A percentile compares a stretch with the other conserved stretches of the same genome.
Evolutionary conservation across 1,284 basidiomycete genomes (phyloP).

Genomic region (Apiotrichum mycotoxinovorans): DNA sequence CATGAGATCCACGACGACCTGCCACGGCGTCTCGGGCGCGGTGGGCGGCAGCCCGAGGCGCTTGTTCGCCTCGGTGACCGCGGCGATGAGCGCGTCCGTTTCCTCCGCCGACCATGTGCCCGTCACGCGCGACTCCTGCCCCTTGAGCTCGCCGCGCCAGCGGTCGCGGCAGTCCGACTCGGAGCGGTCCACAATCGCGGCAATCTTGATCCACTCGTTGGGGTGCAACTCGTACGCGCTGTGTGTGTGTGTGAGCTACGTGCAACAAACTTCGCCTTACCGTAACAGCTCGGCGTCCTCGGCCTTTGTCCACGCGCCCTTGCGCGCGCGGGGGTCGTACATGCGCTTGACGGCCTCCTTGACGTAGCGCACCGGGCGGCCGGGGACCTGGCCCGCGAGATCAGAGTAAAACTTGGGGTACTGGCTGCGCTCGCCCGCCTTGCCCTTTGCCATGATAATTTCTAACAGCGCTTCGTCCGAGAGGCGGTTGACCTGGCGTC

Average conservation of each 20-base stretch:
- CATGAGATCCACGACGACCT: slow-evolving; percentile 27
- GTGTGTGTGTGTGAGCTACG: neutral
- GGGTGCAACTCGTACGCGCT: slow-evolving; percentile 34
- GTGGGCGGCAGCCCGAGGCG: slow-evolving; percentile 21
- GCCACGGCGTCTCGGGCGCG: slow-evolving; percentile 30
- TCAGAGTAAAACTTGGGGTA: slow-evolving; percentile 40
- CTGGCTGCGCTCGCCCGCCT: slow-evolving; percentile 18
- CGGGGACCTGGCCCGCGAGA: slow-evolving; percentile 33
- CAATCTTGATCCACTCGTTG: slow-evolving; percentile 38
- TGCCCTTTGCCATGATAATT: slow-evolving; percentile 31
- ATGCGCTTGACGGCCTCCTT: slow-evolving; percentile 36
- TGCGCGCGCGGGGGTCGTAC: slow-evolving; percentile 37
- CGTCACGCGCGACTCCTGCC: slow-evolving; percentile 13
- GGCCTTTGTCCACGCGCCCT: slow-evolving; percentile 38
- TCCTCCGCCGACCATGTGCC: slow-evolving; percentile 30
- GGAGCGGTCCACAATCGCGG: slow-evolving; percentile 32
- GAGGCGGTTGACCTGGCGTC: slow-evolving; percentile 7
- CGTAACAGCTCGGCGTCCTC: slow-evolving; percentile 35
- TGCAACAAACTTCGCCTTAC: slow-evolving; percentile 18
- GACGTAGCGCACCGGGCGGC: slow-evolving; percentile 41
- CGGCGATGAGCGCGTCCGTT: slow-evolving; percentile 16
- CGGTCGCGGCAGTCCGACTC: slow-evolving; percentile 40
- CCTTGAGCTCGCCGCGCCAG: slow-evolving; percentile 30
- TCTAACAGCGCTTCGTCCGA: slow-evolving; percentile 27
- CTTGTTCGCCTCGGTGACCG: slow-evolving; percentile 24